phyloP scores from a whole-genome alignment of 495 filamentous ascomycete species.

The Trichoderma reesei region DNA sequence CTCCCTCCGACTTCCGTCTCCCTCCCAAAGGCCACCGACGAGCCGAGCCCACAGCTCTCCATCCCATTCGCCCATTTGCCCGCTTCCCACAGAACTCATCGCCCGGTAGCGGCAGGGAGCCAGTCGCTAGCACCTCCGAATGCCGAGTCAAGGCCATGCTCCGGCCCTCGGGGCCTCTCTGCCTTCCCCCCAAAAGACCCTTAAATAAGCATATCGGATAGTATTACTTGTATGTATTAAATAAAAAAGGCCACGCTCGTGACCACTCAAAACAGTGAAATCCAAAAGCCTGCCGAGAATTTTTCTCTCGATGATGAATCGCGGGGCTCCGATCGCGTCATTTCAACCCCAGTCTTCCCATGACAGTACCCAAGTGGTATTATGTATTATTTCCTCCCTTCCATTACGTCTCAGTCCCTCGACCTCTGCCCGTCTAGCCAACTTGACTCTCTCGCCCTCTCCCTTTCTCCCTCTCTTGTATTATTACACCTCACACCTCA shows the following conservation, averaged over 20 bases:
- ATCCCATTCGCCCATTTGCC: neutral
- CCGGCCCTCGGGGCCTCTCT: neutral
- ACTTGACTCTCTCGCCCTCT: neutral
- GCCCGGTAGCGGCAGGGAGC: neutral
- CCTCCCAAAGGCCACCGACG: neutral
- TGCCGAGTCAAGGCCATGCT: neutral
- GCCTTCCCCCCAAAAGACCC: neutral
- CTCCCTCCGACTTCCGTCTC: neutral
- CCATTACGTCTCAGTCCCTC: neutral
- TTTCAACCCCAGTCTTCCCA: neutral
- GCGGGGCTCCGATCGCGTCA: conserved; percentile 1
- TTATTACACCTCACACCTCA: neutral
- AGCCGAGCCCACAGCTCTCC: neutral
- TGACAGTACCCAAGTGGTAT: neutral
- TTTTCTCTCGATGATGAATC: neutral
- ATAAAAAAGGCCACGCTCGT: conserved; percentile 5
- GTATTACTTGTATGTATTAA: neutral
- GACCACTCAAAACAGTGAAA: neutral
- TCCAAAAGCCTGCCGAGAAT: neutral
- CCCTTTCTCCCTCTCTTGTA: neutral
- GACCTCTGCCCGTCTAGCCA: neutral
- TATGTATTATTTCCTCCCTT: neutral
- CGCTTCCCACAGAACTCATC: neutral
- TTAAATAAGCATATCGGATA: conserved; percentile 3
- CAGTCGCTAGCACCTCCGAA: neutral